A percentile compares a stretch with the other conserved stretches of the same genome.
Conservation (phyloP, 495 filamentous ascomycete genomes). For the Xylaria scruposa region DNA sequence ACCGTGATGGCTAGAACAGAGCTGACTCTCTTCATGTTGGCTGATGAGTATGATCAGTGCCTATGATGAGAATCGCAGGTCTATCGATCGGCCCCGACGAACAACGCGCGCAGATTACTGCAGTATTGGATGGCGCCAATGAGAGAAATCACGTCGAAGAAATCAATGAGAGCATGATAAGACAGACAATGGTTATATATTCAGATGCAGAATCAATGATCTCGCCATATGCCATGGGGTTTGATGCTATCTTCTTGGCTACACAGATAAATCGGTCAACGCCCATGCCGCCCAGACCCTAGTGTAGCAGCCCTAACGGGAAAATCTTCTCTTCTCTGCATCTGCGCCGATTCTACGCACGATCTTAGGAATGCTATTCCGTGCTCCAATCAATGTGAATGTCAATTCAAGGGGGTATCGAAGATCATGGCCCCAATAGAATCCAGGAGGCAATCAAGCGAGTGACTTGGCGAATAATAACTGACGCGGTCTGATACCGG, state of each 20-base stretch:
- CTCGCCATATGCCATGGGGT: background rate
- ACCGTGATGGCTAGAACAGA: conserved; percentile 28
- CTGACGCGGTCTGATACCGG: background rate
- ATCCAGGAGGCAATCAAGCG: background rate
- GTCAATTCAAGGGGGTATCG: background rate
- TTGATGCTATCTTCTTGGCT: conserved; percentile 22
- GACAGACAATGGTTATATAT: background rate
- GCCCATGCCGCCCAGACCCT: background rate
- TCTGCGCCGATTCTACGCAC: background rate
- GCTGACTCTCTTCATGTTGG: conserved; percentile 29
- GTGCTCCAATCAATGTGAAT: conserved; percentile 3
- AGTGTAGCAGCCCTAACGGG: background rate
- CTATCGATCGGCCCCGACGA: background rate
- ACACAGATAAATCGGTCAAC: background rate
- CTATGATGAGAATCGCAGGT: background rate
- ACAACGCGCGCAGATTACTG: background rate
- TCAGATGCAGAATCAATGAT: background rate
- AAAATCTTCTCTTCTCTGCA: background rate
- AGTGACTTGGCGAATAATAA: conserved; percentile 6
- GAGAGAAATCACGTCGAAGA: background rate
- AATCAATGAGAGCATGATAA: background rate
- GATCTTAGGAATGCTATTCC: background rate
- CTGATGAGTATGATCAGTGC: background rate
- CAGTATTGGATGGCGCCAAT: background rate
- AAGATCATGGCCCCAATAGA: background rate